Base-by-base conservation (phyloP, 345 rosid species). In the Murraya paniculata region DNA sequence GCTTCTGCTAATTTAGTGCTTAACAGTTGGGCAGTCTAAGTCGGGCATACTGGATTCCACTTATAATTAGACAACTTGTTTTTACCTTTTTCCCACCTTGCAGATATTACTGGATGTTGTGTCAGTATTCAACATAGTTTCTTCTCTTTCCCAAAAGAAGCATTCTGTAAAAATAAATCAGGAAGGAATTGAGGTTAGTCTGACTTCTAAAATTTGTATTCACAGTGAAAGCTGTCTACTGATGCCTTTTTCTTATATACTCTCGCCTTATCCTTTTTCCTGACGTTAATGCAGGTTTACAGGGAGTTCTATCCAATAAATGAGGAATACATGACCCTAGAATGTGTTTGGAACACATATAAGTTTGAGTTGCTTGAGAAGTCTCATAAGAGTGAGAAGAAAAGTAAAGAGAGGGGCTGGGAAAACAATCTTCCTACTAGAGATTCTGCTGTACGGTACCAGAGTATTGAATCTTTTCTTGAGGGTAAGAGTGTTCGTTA, bases 41-140 rank as follows among this genome's bases (percentile, higher is more conserved):
- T 71, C n/a, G 4, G 6, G 28, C 28, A 56, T 64, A 30, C 16
- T 19, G 56, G 64, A 53, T 67, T 75, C 41, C n/a, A 31, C 55
- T 31, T 69, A 45, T 14, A 50, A 13, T 41, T 60, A 50, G 50
- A 67, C 2, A 75, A 1, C 53, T 72, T 33, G 14, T 5, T 22
- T 57, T 56, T 30, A 6, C 19, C 14, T 53, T 6, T 38, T 38
- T 4, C 60, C 64, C 65, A 2, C 76, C 10, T 5, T 86, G 77
- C 89, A 94, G 99, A 86, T 96, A 80, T 84, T 96, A 74, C 86
- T 95, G 65, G 98, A 93, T 68, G 83, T 82, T 53, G 97, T 92
- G 77, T 76, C 86, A 13, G 82, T 89, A 77, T 92, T 91, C 87
- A 93, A 93, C 85, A 72, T 61, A 55, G 97, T 92, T 48, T 82